phyloP scores from a whole-genome alignment of 73 alveolate species.

The Urostyla sp. region DNA sequence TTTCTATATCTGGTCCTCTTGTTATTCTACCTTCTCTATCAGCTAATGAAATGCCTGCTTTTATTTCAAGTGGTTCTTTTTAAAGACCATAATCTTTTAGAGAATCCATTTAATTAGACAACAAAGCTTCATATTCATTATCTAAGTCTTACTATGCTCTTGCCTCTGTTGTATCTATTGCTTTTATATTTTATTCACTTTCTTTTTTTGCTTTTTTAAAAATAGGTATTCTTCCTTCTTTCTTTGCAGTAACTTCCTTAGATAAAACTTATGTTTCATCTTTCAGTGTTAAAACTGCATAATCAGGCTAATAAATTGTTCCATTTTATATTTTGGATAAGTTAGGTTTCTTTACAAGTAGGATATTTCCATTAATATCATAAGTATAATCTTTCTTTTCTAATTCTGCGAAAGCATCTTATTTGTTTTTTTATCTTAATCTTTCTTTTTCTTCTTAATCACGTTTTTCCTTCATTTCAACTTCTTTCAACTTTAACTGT shows the following conservation, averaged over 20 bases:
- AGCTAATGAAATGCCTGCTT: conserved; percentile 7
- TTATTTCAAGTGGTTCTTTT: neutral
- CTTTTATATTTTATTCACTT: neutral
- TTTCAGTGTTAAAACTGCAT: no score
- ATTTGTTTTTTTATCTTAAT: conserved; percentile 8
- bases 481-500: conserved; percentile 26
- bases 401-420: conserved; percentile 38
- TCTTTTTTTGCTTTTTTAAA: conserved; percentile 15
- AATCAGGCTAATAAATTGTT: no score
- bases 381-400: conserved; percentile 39
- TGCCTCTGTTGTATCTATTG: neutral
- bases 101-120: neutral
- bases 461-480: conserved; percentile 27
- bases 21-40: conserved; percentile 34
- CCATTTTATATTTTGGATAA: no score
- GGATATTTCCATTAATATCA: conserved; percentile 16
- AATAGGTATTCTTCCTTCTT: neutral
- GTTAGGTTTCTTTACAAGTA: conserved; percentile 27
- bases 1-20: conserved; percentile 22
- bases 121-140: conserved; percentile 5
- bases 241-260: neutral
- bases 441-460: conserved; percentile 29
- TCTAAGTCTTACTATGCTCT: conserved; percentile 22
- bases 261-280: neutral
- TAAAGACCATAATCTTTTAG: conserved; percentile 27